These are phyloP conservation scores for Staphylotrichum tortipilum DNA, from an alignment of 495 filamentous ascomycete genomes.

Conservation along the genomic window DNA sequence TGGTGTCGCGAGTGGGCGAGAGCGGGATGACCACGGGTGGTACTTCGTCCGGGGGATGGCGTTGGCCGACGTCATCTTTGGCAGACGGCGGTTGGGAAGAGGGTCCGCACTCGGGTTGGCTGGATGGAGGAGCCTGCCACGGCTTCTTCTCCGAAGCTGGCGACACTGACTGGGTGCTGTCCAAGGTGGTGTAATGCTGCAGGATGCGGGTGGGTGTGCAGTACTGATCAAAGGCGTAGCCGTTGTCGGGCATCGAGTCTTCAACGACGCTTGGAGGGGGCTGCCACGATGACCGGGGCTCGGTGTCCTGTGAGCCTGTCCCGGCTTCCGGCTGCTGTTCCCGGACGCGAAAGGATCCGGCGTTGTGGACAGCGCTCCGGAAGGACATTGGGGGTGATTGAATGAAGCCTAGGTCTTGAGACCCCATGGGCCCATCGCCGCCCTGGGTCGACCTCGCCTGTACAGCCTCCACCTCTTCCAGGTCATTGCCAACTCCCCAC, in stretches of 20 bases:
- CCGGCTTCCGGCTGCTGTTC: background rate
- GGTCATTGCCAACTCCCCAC: too few species aligned
- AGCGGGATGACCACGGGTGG: too few species aligned
- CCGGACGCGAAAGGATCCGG: slow-evolving; percentile 31
- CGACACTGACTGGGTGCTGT: slow-evolving; percentile 19
- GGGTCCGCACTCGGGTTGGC: slow-evolving; percentile 11
- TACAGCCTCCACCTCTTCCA: background rate
- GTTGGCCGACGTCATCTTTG: too few species aligned
- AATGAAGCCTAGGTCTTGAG: slow-evolving; percentile 3
- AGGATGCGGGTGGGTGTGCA: slow-evolving; percentile 36
- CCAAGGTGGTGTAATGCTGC: slow-evolving; percentile 30
- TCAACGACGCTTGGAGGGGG: slow-evolving; percentile 33
- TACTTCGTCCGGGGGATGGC: too few species aligned
- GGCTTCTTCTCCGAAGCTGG: background rate
- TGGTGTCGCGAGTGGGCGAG: slow-evolving; percentile 12
- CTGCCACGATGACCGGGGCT: slow-evolving; percentile 25
- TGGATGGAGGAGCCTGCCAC: background rate
- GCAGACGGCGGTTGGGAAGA: too few species aligned
- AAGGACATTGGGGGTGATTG: slow-evolving; percentile 36
- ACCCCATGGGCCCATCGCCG: background rate
- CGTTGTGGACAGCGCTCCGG: slow-evolving; percentile 37
- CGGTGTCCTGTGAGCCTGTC: too few species aligned
- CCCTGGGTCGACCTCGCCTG: background rate
- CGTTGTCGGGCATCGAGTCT: slow-evolving; percentile 33
- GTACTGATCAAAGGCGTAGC: slow-evolving; percentile 17